A percentile compares a stretch with the other conserved stretches of the same genome.
phyloP scores from a whole-genome alignment of 2,329 filamentous ascomycete species.

The Fusarium sp. region DNA sequence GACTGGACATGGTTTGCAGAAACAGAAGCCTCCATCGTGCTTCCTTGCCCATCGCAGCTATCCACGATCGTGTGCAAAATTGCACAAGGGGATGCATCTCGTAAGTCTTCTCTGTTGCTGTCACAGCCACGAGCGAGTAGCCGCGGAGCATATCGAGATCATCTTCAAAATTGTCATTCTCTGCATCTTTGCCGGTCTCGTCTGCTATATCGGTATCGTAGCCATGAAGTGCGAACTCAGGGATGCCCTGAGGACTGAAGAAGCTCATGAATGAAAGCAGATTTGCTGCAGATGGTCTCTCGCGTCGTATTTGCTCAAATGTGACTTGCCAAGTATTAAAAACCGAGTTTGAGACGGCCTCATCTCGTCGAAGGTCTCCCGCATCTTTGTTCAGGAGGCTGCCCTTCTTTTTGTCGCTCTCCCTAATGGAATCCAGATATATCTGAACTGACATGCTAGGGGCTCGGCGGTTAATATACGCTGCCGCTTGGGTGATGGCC shows the following conservation, averaged over 20 bases:
- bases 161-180: conserved; percentile 12
- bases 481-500: conserved; percentile 51
- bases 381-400: conserved; percentile 49
- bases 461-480: conserved; percentile 47
- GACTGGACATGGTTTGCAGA: neutral
- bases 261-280: conserved; percentile 35
- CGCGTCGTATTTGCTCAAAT: conserved; percentile 18
- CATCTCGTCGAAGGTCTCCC: conserved; percentile 37
- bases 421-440: conserved; percentile 53
- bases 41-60: neutral
- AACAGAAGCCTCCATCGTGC: conserved; percentile 6
- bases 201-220: neutral
- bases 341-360: conserved; percentile 26
- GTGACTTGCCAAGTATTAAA: conserved; percentile 28
- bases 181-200: too few species aligned
- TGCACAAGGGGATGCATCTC: conserved; percentile 21
- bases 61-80: conserved; percentile 8
- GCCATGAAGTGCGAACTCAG: conserved; percentile 2
- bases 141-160: conserved; percentile 25
- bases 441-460: conserved; percentile 42
- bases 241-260: conserved; percentile 30
- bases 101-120: neutral
- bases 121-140: conserved; percentile 18
- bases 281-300: conserved; percentile 8
- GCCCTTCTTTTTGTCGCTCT: conserved; percentile 47